Conservation (phyloP, 2,329 filamentous ascomycete genomes). For the Ceratocystis papillata region DNA sequence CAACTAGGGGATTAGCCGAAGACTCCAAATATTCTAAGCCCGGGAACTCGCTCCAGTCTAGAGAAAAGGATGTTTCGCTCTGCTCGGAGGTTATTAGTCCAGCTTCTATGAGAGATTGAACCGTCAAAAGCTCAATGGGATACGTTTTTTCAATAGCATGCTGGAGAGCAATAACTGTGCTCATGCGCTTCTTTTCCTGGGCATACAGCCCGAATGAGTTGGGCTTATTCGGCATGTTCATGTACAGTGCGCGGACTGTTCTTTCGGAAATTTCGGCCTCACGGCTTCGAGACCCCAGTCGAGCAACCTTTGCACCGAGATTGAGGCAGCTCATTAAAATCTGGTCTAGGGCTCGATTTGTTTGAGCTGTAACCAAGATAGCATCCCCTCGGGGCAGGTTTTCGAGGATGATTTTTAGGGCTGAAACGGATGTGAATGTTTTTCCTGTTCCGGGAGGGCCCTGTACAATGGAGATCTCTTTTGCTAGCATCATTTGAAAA, state of each 20-base stretch:
- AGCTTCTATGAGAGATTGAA: conserved; percentile 38
- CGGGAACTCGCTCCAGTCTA: conserved; percentile 7
- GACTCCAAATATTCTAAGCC: background rate
- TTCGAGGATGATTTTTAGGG: conserved; percentile 53
- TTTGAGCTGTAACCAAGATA: conserved; percentile 73
- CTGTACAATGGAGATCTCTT: conserved; percentile 64
- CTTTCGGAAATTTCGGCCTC: conserved; percentile 21
- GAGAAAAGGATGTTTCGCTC: background rate
- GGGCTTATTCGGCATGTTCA: conserved; percentile 3
- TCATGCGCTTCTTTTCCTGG: conserved; percentile 30
- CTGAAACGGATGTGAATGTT: conserved; percentile 67
- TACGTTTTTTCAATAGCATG: background rate
- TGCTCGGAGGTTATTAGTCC: conserved; percentile 28
- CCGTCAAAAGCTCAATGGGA: background rate
- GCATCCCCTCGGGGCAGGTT: conserved; percentile 50
- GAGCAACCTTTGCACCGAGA: conserved; percentile 44
- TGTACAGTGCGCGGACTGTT: conserved; percentile 7
- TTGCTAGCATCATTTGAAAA: conserved; percentile 58
- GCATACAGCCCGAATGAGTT: background rate
- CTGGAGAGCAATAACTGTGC: conserved; percentile 33
- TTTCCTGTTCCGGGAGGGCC: conserved; percentile 69
- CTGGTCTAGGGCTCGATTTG: conserved; percentile 84
- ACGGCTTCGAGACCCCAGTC: conserved; percentile 38
- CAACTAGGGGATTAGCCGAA: background rate
- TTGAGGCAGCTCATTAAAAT: conserved; percentile 53